phyloP scores from a whole-genome alignment of 345 rosid genomes.

The Eucalyptus marginata region DNA sequence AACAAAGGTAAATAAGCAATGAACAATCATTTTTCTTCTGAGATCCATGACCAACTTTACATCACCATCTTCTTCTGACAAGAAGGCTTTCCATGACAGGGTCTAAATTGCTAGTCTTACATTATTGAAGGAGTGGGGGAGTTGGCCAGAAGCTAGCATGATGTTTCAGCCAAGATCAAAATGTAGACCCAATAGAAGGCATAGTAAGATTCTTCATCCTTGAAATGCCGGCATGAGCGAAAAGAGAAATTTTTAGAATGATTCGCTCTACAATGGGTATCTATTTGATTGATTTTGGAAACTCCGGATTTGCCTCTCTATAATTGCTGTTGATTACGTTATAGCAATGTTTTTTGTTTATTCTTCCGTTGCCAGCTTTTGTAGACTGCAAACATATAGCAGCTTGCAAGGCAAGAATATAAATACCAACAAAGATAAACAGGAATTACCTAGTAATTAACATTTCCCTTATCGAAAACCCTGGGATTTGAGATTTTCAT shows the following conservation, averaged over 20 bases:
- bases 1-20: too few species aligned
- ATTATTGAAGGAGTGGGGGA: background rate
- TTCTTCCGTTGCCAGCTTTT: background rate
- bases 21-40: too few species aligned
- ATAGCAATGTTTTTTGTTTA: background rate
- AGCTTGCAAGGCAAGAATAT: background rate
- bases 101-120: background rate
- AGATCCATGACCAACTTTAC: too few species aligned
- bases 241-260: background rate
- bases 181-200: background rate
- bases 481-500: background rate
- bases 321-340: background rate
- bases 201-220: background rate
- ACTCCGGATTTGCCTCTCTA: background rate
- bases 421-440: background rate
- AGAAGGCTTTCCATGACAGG: background rate
- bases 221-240: rapidly evolving
- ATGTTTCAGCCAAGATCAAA: background rate
- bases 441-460: background rate
- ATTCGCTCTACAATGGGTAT: background rate
- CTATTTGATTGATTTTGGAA: background rate
- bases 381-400: background rate
- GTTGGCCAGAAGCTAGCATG: background rate
- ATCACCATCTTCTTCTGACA: background rate
- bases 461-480: background rate